Conservation (phyloP, 2,329 filamentous ascomycete genomes). For the Colletotrichum sp. region DNA sequence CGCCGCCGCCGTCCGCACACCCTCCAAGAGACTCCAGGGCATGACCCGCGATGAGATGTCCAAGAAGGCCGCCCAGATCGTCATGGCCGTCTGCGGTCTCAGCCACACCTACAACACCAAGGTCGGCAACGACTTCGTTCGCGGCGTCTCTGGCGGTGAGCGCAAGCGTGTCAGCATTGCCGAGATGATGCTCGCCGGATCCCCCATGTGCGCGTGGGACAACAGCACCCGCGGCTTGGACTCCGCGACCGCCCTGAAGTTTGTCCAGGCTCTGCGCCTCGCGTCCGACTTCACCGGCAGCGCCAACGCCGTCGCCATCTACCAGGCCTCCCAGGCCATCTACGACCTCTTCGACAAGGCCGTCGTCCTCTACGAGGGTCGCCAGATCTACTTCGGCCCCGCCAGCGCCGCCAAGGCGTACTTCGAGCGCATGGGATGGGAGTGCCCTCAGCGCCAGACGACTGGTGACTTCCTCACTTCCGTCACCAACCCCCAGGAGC, state of each 20-base stretch:
- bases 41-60: constrained; percentile 66
- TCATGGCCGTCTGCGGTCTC: constrained; percentile 75
- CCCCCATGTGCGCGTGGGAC: constrained; percentile 68
- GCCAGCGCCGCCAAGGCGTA: constrained; percentile 63
- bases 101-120: constrained; percentile 75
- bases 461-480: constrained; percentile 74
- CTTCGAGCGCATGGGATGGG: constrained; percentile 73
- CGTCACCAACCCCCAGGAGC: constrained; percentile 68
- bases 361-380: constrained; percentile 76
- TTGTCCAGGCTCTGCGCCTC: constrained; percentile 69
- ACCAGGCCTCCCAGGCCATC: constrained; percentile 73
- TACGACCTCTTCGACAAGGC: constrained; percentile 80
- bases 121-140: constrained; percentile 76
- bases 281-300: constrained; percentile 68
- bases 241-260: constrained; percentile 75
- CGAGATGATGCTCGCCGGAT: constrained; percentile 73
- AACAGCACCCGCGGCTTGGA: constrained; percentile 77
- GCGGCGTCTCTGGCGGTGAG: constrained; percentile 74
- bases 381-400: constrained; percentile 78
- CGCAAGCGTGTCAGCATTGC: constrained; percentile 83
- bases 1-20: constrained; percentile 72
- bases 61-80: constrained; percentile 67
- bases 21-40: constrained; percentile 66
- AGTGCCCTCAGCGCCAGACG: constrained; percentile 70
- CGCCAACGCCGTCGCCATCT: constrained; percentile 71